Percentiles rank a stretch among this genome's conserved stretches.
Conservation (phyloP, 2,329 filamentous ascomycete genomes). For the Pyrenophora graminea region DNA sequence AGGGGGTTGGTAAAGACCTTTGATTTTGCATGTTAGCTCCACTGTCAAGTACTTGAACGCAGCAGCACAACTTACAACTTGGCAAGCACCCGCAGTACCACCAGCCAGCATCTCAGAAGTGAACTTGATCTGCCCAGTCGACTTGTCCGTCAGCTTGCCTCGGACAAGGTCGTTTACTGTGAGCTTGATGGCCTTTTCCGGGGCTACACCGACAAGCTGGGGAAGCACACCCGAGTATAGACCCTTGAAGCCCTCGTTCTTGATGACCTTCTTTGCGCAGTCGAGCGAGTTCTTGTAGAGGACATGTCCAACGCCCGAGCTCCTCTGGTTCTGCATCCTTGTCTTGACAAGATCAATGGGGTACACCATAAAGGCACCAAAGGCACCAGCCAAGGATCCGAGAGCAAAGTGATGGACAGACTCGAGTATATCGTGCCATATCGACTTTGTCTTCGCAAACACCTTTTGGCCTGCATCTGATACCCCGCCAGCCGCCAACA, state of each 20-base stretch:
- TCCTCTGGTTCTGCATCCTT: conserved; percentile 94
- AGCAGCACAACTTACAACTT: conserved; percentile 72
- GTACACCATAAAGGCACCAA: conserved; percentile 99
- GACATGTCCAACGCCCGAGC: conserved; percentile 74
- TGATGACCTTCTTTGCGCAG: conserved; percentile 89
- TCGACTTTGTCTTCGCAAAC: conserved; percentile 58
- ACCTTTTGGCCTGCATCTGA: conserved; percentile 56
- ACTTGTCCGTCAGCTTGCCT: conserved; percentile 71
- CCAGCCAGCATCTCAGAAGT: conserved; percentile 81
- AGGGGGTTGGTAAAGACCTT: conserved; percentile 96
- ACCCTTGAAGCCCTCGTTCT: conserved; percentile 86
- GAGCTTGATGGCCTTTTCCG: conserved; percentile 98
- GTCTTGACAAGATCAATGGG: conserved; percentile 99
- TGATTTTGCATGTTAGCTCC: conserved; percentile 12
- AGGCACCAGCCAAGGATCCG: conserved; percentile 88
- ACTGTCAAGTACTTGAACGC: not conserved
- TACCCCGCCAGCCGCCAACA: conserved; percentile 54
- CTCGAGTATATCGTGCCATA: conserved; percentile 70
- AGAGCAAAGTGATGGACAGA: conserved; percentile 89
- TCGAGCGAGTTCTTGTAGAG: conserved; percentile 98
- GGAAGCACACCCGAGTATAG: conserved; percentile 94
- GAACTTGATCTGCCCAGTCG: conserved; percentile 72
- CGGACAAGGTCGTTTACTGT: conserved; percentile 96
- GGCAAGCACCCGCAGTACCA: conserved; percentile 87
- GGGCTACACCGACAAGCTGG: conserved; percentile 96